Conservation (phyloP, 768 basidiomycete genomes). For the Daedalea quercina region DNA sequence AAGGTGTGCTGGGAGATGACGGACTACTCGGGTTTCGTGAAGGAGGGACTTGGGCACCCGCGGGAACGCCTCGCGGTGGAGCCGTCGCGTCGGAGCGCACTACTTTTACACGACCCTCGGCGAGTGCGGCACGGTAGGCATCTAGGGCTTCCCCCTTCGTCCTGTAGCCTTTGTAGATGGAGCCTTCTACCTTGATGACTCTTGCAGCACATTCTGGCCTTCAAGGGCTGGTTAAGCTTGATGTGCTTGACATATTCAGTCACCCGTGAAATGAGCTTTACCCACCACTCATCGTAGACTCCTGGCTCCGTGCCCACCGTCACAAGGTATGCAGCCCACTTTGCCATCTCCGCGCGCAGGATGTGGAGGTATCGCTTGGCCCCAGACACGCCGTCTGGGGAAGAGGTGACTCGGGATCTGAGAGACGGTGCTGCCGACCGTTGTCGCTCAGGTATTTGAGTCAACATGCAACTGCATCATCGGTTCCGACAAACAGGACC, state of each 20-base stretch:
- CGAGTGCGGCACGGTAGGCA: neutral
- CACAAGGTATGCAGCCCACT: conserved; percentile 15
- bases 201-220: conserved; percentile 5
- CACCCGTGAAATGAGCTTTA: neutral
- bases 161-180: conserved; percentile 5
- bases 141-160: conserved; percentile 1
- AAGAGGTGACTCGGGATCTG: neutral
- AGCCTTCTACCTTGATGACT: neutral
- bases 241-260: too few relatives aligned
- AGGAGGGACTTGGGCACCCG: neutral
- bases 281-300: conserved; percentile 20
- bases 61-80: neutral
- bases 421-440: neutral
- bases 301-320: conserved; percentile 17
- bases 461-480: conserved; percentile 4
- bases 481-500: neutral
- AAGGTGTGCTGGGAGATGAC: neutral
- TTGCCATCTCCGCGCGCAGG: conserved; percentile 3
- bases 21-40: neutral
- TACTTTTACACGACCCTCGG: neutral
- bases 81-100: neutral
- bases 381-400: neutral
- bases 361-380: neutral
- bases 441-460: conserved; percentile 5
- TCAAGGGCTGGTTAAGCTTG: neutral